A percentile compares a stretch with the other conserved stretches of the same genome.
Evolutionary conservation across 78 protist genomes (phyloP).

Genomic region (Monosiga brevicollis): DNA sequence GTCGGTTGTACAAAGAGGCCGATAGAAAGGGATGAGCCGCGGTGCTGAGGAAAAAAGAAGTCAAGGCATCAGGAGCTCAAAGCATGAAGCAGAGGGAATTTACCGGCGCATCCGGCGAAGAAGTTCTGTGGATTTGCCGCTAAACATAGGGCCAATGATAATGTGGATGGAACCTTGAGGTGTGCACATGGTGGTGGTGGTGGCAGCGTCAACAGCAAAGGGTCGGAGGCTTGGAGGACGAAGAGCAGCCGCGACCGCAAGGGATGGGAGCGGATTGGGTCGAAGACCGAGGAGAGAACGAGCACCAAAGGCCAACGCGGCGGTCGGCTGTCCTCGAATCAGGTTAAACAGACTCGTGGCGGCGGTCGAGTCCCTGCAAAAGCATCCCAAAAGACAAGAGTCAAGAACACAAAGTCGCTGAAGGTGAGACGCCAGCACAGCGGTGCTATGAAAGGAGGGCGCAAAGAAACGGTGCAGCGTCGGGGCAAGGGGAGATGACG

Average conservation of each 20-base stretch:
- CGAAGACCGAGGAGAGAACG: no score
- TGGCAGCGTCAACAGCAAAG: neutral
- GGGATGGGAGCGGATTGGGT: no score
- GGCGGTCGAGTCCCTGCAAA: no score
- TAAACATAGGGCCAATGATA: slow-evolving; percentile 85
- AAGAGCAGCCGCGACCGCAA: neutral
- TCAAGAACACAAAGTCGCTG: no score
- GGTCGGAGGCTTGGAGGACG: neutral
- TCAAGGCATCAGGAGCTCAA: neutral
- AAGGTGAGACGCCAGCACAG: no score
- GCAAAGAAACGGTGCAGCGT: no score
- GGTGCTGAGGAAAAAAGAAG: neutral
- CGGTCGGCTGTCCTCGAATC: no score
- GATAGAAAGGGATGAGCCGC: slow-evolving; percentile 17
- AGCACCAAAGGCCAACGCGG: no score
- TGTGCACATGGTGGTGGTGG: neutral
- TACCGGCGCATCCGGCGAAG: neutral
- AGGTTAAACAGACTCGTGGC: no score
- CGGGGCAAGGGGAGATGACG: neutral
- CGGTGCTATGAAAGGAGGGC: no score
- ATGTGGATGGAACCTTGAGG: slow-evolving; percentile 37
- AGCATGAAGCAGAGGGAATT: neutral
- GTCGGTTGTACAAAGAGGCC: slow-evolving; percentile 70
- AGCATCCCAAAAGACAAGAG: no score
- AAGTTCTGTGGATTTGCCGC: slow-evolving; percentile 34